A percentile compares a stretch with the other conserved stretches of the same genome.
Conservation (phyloP, 345 rosid species). For the Salix udensis region DNA sequence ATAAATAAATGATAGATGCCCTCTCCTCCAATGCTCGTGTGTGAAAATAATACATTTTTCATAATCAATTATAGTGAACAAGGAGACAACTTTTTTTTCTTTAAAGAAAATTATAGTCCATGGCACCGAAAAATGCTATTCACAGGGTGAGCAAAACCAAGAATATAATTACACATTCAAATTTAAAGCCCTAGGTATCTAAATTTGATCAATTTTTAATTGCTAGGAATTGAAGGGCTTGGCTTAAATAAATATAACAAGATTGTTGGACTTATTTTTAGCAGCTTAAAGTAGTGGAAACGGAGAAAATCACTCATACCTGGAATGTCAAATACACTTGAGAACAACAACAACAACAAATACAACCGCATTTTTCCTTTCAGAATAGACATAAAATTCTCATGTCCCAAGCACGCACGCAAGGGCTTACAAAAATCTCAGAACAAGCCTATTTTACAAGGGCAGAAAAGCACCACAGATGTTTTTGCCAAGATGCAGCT, state of each 20-base stretch:
- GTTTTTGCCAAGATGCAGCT: background rate
- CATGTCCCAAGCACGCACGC: background rate
- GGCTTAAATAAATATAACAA: background rate
- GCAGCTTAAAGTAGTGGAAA: background rate
- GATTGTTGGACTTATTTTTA: background rate
- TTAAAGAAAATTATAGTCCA: background rate
- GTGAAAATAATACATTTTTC: too few species aligned
- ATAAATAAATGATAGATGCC: too few species aligned
- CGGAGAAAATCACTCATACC: background rate
- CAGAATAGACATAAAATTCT: background rate
- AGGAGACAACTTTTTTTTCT: background rate
- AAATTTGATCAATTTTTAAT: background rate
- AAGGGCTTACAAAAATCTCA: background rate
- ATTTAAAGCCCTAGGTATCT: background rate
- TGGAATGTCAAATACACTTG: background rate
- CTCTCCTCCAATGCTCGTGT: too few species aligned
- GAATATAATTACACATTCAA: background rate
- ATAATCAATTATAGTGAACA: too few species aligned
- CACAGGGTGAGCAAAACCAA: background rate
- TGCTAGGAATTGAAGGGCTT: background rate
- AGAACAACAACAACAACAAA: background rate
- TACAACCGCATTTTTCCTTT: background rate
- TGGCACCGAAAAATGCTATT: background rate
- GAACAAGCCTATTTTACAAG: background rate
- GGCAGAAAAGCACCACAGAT: too few species aligned